phyloP scores from a whole-genome alignment of 345 rosid species.

The Barbarea vulgaris region DNA sequence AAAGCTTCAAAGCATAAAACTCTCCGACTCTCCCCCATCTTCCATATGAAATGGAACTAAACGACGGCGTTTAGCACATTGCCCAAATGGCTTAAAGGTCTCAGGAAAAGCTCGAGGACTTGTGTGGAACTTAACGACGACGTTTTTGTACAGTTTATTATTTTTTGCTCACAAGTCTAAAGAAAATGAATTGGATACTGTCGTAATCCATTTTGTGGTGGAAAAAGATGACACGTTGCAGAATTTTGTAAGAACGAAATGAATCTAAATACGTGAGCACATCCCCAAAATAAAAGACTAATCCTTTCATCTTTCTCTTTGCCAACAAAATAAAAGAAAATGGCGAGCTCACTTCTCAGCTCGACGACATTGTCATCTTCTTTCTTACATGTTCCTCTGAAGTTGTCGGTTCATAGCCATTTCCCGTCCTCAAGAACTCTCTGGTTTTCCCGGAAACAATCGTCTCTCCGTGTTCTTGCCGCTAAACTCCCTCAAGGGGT shows the following conservation, averaged over 20 bases:
- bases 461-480: constrained; percentile 51
- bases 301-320: constrained; percentile 15
- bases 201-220: not conserved
- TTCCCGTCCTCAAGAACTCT: constrained; percentile 12
- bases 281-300: constrained; percentile 24
- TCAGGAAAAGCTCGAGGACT: too few relatives aligned
- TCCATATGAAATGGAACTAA: not conserved
- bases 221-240: not conserved
- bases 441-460: not conserved
- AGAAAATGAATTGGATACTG: not conserved
- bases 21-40: not conserved
- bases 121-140: too few relatives aligned
- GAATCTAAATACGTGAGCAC: not conserved
- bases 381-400: constrained; percentile 22
- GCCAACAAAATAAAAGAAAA: not conserved
- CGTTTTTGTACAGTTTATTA: too few relatives aligned
- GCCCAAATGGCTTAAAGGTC: too few relatives aligned
- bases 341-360: constrained; percentile 4
- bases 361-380: constrained; percentile 22
- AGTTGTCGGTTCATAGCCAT: not conserved
- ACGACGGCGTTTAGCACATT: not conserved
- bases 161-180: too few relatives aligned
- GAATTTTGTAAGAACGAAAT: not conserved
- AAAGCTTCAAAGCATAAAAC: not conserved
- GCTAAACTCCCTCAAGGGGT: constrained; percentile 74